Evolutionary conservation across 176 grass and related monocot genomes (phyloP), one percentile per base, ranked within the genome.

Genomic region (Chloris gayana): DNA sequence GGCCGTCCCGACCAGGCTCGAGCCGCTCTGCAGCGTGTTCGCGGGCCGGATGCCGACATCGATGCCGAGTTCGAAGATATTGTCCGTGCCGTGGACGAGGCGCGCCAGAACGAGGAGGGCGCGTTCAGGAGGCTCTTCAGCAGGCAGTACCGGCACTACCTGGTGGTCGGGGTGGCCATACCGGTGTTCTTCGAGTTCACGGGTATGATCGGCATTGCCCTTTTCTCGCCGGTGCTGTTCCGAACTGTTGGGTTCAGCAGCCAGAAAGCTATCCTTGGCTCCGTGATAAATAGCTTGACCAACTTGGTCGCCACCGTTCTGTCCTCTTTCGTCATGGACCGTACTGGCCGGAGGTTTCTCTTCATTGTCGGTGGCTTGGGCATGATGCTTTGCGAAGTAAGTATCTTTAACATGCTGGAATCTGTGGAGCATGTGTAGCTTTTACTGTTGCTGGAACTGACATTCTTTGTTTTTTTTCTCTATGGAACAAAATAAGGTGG

Each of bases 1-100:
- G 84, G 87, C 67, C 57, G 72, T 18, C 31, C 64, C 4, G 84
- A 95, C 5, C 1, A 10, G 2, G 89, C 92, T 13, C 69, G 76
- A n/a, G 77, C 47, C 14, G 33, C 92, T 35, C 84, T 92, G 10
- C 84, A 65, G 27, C 81, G 64, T 8, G 72, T 95, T 49, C 87
- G 92, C 0, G 81, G 89, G 0, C 6, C 18, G 3, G 32, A 8
- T 2, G 87, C 82, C 6, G 61, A 89, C 49, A 13, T 84, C 30
- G 89, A 92, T 0, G 77, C 81, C 0, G 92, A 95, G 86, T 64
- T 95, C 77, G 77, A 76, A 66, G 86, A 76, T 76, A 85, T 95
- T 42, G 66, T 72, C 21, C 73, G 63, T 18, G 64, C 75, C 59
- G 76, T 88, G 14, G 88, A 86, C 27, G 79, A 82, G 11, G 47